These are phyloP conservation scores for Nephelium lappaceum DNA, from an alignment of 345 rosid genomes.

Conservation along the genomic window DNA sequence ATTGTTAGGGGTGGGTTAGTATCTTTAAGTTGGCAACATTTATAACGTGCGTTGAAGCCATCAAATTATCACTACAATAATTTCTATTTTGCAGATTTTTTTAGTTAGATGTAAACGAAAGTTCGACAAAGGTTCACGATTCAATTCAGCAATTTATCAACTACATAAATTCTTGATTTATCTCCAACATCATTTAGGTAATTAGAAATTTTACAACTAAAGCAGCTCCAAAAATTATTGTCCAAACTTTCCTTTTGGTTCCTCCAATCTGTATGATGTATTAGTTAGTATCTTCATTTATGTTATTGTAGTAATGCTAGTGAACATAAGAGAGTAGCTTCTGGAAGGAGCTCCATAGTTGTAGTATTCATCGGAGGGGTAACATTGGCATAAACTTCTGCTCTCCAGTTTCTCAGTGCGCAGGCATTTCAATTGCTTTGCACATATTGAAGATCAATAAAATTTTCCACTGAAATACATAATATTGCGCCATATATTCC, in stretches of 20 bases:
- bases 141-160: no score
- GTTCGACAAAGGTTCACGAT: no score
- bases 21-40: no score
- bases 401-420: constrained; percentile 87
- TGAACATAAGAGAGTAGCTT: no score
- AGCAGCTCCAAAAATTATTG: not conserved
- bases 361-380: constrained; percentile 94
- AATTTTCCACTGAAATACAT: not conserved
- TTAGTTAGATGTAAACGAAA: no score
- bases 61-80: no score
- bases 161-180: no score
- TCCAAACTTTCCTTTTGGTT: not conserved
- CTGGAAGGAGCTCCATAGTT: constrained; percentile 67
- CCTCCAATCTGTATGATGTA: not conserved
- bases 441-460: not conserved
- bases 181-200: no score
- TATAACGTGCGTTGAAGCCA: no score
- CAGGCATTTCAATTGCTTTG: constrained; percentile 51
- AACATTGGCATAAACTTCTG: constrained; percentile 90
- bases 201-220: not conserved
- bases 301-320: constrained; percentile 23
- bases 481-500: not conserved
- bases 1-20: no score
- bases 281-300: not conserved
- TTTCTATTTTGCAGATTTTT: no score